A percentile compares a stretch with the other conserved stretches of the same genome.
phyloP scores from a whole-genome alignment of 2,329 filamentous ascomycete species.

The Neopestalotiopsis sp. region DNA sequence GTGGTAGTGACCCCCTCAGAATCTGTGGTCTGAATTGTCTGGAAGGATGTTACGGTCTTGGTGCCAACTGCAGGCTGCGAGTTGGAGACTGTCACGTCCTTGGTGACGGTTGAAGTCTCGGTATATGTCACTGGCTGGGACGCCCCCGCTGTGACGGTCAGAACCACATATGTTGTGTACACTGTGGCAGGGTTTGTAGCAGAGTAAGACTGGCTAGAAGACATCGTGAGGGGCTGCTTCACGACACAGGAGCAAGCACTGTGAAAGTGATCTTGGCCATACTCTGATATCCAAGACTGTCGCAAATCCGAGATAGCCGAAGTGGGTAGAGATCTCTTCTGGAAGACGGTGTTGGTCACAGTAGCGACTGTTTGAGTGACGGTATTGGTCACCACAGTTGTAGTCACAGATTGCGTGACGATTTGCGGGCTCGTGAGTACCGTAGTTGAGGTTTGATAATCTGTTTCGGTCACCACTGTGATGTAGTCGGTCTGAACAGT shows the following conservation, averaged over 20 bases:
- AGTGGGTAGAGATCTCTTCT: background rate
- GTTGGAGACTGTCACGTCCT: background rate
- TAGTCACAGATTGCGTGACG: background rate
- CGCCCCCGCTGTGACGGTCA: background rate
- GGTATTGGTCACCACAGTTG: background rate
- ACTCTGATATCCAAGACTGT: background rate
- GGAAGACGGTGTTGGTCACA: background rate
- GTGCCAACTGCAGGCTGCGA: background rate
- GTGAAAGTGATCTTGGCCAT: background rate
- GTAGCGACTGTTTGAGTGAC: background rate
- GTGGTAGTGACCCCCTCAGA: background rate
- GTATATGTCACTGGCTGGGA: background rate
- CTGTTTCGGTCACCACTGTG: background rate
- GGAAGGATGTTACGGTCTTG: background rate
- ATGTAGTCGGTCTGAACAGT: background rate
- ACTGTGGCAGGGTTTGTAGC: background rate
- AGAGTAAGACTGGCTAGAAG: background rate
- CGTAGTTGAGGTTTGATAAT: background rate
- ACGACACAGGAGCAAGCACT: background rate
- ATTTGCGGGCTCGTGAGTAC: background rate
- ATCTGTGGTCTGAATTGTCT: background rate
- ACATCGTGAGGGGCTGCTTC: background rate
- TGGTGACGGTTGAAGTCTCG: background rate
- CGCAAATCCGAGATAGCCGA: background rate
- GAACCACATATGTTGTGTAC: background rate